Conservation (phyloP, 2,329 filamentous ascomycete species). For the Tothia fuscella region DNA sequence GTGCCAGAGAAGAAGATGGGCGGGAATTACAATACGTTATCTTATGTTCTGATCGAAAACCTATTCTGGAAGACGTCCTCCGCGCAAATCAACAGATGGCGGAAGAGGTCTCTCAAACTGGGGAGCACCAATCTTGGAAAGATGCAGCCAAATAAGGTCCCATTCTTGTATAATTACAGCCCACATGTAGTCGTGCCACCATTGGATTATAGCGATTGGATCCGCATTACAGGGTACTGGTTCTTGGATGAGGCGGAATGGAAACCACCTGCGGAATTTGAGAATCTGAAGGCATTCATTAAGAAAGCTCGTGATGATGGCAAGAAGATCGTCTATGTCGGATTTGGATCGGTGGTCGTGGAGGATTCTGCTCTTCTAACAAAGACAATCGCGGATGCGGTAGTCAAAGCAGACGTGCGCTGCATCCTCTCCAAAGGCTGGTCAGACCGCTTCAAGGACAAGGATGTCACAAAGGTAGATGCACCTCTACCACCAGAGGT, state of each 20-base stretch:
- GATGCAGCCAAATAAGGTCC: slow-evolving; percentile 94
- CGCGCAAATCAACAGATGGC: slow-evolving; percentile 85
- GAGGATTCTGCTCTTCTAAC: slow-evolving; percentile 81
- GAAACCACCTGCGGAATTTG: slow-evolving; percentile 62
- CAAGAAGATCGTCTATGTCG: slow-evolving; percentile 93
- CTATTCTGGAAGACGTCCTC: slow-evolving; percentile 94
- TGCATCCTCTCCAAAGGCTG: slow-evolving; percentile 95
- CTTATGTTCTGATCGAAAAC: slow-evolving; percentile 92
- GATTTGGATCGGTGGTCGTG: slow-evolving; percentile 93
- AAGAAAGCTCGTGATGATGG: slow-evolving; percentile 63
- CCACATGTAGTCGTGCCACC: slow-evolving; percentile 88
- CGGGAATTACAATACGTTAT: slow-evolving; percentile 87
- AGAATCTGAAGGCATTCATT: slow-evolving; percentile 71
- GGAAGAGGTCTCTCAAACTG: slow-evolving; percentile 65
- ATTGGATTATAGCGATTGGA: slow-evolving; percentile 94
- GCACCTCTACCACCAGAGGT: slow-evolving; percentile 69
- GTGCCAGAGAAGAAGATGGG: slow-evolving; percentile 90
- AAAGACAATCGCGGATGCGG: slow-evolving; percentile 83
- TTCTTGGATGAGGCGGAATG: slow-evolving; percentile 75
- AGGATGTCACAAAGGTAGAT: slow-evolving; percentile 31
- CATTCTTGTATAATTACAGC: slow-evolving; percentile 95
- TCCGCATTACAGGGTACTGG: slow-evolving; percentile 95
- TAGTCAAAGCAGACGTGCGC: slow-evolving; percentile 80
- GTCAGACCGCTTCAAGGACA: slow-evolving; percentile 63
- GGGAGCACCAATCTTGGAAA: slow-evolving; percentile 76